phyloP scores from a whole-genome alignment of 805 yeast genomes.

The Ogataea philodendri region DNA sequence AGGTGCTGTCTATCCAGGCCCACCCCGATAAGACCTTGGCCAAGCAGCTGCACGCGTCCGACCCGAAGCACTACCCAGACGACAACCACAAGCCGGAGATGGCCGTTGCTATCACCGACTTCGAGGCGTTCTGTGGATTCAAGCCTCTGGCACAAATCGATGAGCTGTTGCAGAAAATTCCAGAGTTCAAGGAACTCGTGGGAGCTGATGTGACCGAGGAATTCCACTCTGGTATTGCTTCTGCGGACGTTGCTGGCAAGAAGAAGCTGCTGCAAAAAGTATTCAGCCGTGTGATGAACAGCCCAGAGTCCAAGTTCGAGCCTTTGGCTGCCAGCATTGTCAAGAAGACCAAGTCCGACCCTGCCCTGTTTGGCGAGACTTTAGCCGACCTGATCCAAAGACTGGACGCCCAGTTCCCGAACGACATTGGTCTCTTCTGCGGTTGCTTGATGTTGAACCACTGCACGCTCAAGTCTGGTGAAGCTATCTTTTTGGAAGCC shows the following conservation, averaged over 20 bases:
- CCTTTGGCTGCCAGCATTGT: slow-evolving; percentile 64
- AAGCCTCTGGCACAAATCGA: slow-evolving; percentile 82
- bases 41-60: slow-evolving; percentile 67
- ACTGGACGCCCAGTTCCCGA: slow-evolving; percentile 84
- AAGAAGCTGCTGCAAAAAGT: slow-evolving; percentile 68
- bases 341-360: slow-evolving; percentile 55
- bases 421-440: slow-evolving; percentile 93
- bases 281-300: slow-evolving; percentile 81
- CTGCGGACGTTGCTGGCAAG: slow-evolving; percentile 52
- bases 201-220: slow-evolving; percentile 57
- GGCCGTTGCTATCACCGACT: slow-evolving; percentile 95
- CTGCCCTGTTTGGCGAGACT: slow-evolving; percentile 54
- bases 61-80: slow-evolving; percentile 95
- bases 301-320: slow-evolving; percentile 58
- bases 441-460: slow-evolving; percentile 93
- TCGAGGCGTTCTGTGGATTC: slow-evolving; percentile 98
- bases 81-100: slow-evolving; percentile 99
- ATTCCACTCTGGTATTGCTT: slow-evolving; percentile 49
- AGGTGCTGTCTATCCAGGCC: slow-evolving; percentile 94
- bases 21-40: slow-evolving; percentile 93
- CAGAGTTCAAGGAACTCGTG: slow-evolving; percentile 72
- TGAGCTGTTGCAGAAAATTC: slow-evolving; percentile 62
- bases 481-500: slow-evolving; percentile 95
- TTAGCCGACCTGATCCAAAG: slow-evolving; percentile 74
- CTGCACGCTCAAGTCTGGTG: slow-evolving; percentile 77